Evolutionary conservation across 768 basidiomycete genomes (phyloP), one percentile per base, ranked within the genome.

Genomic region (Leccinum longicurvipes): DNA sequence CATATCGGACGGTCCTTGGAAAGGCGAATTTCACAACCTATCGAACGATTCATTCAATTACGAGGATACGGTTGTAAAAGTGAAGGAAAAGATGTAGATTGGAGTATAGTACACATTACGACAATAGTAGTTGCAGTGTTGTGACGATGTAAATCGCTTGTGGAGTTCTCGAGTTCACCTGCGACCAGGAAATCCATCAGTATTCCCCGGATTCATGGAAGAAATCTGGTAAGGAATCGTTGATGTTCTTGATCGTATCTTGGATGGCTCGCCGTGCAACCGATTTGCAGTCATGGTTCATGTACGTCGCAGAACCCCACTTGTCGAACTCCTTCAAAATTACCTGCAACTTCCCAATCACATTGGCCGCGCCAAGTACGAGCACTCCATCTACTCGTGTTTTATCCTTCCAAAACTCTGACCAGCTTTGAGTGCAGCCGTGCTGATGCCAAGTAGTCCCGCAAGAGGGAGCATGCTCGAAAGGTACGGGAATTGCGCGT

Each of bases 381-480:
- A 89, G 74, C 27, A 89, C 81, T 3, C 76, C 67, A 32, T 89
- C 87, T 45, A 80, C 75, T 62, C 77, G 77, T 25, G 84, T 82
- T 69, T 85, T 87, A 61, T 89, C 87, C 69, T 85, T 86, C 88
- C 88, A 90, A 66, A 89, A 90, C 51, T 89, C 87, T 11, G 81
- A 66, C 87, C 87, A 90, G 53, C 82, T 82, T 67, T 87, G 86
- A 23, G 78, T 81, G 60, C 88, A 90, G 19, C 82, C 80, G 54
- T 85, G 83, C 62, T 86, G 85, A 63, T 87, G 84, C 85, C 86
- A 89, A 10, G 82, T 84, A 15, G 84, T 79, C 41, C 79, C 81
- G 61, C 88, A 89, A 4, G 80, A 72, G 8, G 79, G 67, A 2
- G 83, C 78, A 62, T 90, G 88, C 28, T 84, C 83, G 58, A 89